phyloP scores from a whole-genome alignment of 164 flowering plant species.

The Chloranthus sessilifolius region DNA sequence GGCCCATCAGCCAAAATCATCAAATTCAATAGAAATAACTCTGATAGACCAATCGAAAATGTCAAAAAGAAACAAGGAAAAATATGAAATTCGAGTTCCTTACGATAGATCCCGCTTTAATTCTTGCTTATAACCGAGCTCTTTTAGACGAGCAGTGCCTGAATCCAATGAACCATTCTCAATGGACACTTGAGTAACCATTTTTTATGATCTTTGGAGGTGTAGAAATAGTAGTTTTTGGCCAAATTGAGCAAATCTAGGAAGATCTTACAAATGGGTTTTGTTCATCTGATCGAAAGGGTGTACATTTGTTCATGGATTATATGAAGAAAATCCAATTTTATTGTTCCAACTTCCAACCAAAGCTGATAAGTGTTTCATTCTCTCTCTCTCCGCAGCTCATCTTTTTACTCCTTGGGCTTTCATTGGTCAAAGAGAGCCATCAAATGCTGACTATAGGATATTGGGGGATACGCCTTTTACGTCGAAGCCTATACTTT shows the following conservation, averaged over 20 bases:
- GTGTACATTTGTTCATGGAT: not conserved
- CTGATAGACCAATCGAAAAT: not conserved
- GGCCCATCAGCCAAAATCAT: too few species aligned
- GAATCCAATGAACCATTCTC: conserved; percentile 37
- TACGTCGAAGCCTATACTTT: too few species aligned
- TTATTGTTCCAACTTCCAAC: too few species aligned
- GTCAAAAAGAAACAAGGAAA: not conserved
- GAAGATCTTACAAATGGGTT: not conserved
- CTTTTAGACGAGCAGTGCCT: conserved; percentile 58
- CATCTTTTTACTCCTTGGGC: too few species aligned
- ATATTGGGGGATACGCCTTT: too few species aligned
- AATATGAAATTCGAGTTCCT: conserved; percentile 8
- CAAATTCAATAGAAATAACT: conserved; percentile 8
- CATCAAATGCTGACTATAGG: too few species aligned
- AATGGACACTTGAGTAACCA: conserved; percentile 26
- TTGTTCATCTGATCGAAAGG: not conserved
- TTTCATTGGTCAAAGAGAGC: too few species aligned
- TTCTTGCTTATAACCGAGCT: conserved; percentile 93
- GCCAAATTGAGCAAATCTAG: not conserved
- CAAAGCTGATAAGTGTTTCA: too few species aligned
- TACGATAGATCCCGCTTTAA: conserved; percentile 95
- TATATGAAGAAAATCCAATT: not conserved
- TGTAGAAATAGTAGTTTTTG: too few species aligned
- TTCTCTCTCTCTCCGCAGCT: too few species aligned
- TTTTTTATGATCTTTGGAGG: conserved; percentile 4